Evolutionary conservation across 176 grass and related monocot species (phyloP).

Genomic region (Pontederia paniculata): DNA sequence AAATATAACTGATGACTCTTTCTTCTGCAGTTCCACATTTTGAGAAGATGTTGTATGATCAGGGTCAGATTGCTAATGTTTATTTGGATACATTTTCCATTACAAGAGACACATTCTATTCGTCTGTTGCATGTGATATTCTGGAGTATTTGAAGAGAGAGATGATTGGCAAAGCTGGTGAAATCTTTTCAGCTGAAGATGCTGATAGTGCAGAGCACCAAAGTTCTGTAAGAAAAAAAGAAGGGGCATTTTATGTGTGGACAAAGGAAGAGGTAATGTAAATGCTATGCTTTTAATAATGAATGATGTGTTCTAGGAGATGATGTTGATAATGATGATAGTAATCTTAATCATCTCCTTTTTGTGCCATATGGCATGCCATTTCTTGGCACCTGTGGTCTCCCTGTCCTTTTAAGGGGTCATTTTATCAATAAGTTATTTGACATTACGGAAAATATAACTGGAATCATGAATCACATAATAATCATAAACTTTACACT

Average conservation of each 20-base stretch:
- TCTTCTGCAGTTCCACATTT: slow-evolving; percentile 80
- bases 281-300: too few species aligned
- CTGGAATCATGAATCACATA: too few species aligned
- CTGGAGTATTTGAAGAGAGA: slow-evolving; percentile 95
- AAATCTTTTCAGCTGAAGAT: slow-evolving; percentile 96
- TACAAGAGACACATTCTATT: slow-evolving; percentile 56
- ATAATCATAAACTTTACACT: too few species aligned
- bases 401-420: too few species aligned
- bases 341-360: too few species aligned
- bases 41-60: slow-evolving; percentile 98
- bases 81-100: slow-evolving; percentile 80
- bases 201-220: slow-evolving; percentile 88
- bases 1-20: slow-evolving; percentile 13
- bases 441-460: too few species aligned
- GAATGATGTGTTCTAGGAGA: too few species aligned
- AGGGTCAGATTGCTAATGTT: slow-evolving; percentile 76
- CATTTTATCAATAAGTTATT: too few species aligned
- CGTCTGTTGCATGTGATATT: slow-evolving; percentile 58
- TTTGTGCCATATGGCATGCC: too few species aligned
- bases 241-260: slow-evolving; percentile 93
- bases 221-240: slow-evolving; percentile 55
- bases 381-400: too few species aligned
- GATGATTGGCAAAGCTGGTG: slow-evolving; percentile 80
- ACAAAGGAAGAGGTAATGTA: slow-evolving; percentile 67
- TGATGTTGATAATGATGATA: too few species aligned